phyloP scores from a whole-genome alignment of 2,329 filamentous ascomycete genomes.

The Pseudogymnoascus sp. region DNA sequence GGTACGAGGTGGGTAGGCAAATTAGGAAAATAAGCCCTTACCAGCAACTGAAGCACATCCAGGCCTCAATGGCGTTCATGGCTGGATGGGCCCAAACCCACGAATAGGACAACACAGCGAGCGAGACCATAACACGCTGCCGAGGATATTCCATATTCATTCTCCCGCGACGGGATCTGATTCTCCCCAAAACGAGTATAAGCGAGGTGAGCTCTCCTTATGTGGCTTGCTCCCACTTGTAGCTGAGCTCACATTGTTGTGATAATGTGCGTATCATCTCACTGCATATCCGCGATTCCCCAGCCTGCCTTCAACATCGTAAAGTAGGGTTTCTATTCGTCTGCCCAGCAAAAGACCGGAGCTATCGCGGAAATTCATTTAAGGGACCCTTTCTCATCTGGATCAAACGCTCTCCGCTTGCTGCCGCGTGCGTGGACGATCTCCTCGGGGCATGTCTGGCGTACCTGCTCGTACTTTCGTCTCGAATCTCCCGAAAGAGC shows the following conservation, averaged over 20 bases:
- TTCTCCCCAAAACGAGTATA: not conserved
- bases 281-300: not conserved
- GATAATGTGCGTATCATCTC: not conserved
- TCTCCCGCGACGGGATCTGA: conserved; percentile 1
- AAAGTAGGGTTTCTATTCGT: not conserved
- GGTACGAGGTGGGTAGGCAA: not conserved
- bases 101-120: not conserved
- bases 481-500: conserved; percentile 8
- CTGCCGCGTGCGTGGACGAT: not conserved
- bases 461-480: not conserved
- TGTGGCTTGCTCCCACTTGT: not conserved
- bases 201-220: not conserved
- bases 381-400: not conserved
- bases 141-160: not conserved
- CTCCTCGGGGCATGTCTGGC: not conserved
- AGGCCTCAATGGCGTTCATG: not conserved
- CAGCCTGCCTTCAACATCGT: not conserved
- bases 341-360: not conserved
- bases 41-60: conserved; percentile 2
- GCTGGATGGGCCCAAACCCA: not conserved
- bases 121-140: not conserved
- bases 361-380: not conserved
- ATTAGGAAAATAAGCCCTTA: conserved; percentile 6
- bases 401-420: not conserved
- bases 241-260: not conserved